Evolutionary conservation across 768 basidiomycete species (phyloP).

Genomic region (Cystobasidium ongulense): DNA sequence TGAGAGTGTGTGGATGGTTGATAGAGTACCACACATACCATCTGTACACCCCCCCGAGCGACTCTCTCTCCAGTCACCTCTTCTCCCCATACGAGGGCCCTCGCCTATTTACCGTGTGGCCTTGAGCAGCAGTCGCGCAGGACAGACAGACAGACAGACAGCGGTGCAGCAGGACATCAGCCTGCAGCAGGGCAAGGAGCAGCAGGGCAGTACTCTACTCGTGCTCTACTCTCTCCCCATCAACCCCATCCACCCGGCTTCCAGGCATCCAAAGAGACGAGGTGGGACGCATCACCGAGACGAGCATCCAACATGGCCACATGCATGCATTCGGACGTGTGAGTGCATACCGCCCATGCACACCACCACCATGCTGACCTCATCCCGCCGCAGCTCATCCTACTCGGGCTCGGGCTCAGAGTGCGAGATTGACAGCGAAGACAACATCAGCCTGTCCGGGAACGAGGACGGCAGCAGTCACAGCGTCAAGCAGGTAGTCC

Average conservation of each 20-base stretch:
- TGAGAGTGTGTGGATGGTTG: too few relatives aligned
- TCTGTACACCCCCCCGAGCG: too few relatives aligned
- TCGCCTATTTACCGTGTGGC: neutral
- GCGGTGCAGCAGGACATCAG: too few relatives aligned
- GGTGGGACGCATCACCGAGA: neutral
- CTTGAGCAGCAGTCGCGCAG: too few relatives aligned
- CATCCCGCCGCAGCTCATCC: neutral
- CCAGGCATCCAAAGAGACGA: too few relatives aligned
- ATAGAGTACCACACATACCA: too few relatives aligned
- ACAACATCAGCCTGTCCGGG: neutral
- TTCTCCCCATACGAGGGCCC: neutral
- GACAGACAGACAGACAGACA: too few relatives aligned
- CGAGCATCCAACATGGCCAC: neutral
- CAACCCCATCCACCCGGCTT: too few relatives aligned
- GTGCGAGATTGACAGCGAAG: neutral
- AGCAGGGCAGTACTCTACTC: too few relatives aligned
- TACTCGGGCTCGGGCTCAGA: neutral
- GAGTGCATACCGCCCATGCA: neutral
- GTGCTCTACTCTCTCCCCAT: too few relatives aligned
- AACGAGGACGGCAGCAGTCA: neutral
- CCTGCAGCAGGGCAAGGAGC: too few relatives aligned
- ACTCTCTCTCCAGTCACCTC: too few relatives aligned
- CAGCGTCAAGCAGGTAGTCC: neutral
- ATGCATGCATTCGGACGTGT: neutral
- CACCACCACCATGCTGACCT: neutral